Evolutionary conservation across 202 grass and related monocot genomes (phyloP), one percentile per base, ranked within the genome.

Genomic region (Carex sylvatica): DNA sequence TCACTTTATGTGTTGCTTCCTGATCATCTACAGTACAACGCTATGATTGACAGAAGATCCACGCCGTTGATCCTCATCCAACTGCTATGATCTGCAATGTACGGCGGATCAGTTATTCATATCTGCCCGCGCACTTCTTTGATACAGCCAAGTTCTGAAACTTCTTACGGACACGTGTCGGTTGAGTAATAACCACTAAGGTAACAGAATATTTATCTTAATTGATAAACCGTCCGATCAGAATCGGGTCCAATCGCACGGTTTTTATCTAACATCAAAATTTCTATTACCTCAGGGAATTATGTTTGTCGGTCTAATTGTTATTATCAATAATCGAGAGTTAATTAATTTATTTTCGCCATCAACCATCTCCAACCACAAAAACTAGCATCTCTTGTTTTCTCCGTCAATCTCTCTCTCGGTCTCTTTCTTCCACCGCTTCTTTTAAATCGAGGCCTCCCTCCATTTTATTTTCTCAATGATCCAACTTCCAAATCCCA

Each of bases 361-460:
- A 61, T 71, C 6, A 9, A 19, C 54, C 83, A 85, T 60, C 20
- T 55, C 54, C 28, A 13, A 66, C 56, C 53, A 0, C 11, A 86
- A 81, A 89, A 79, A 24, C 13, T 14, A 55, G 83, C 23, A 88
- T 70, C 67, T 84, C 92, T 95, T 78, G 90, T 49, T 83, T 84
- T 85, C 88, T 95, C 92, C 92, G 90, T 81, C 90, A 55, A 81
- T 81, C 80, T 60, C 85, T 85, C 40, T 71, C 72, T 35, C 18
- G 0, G 12, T 30, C 59, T 64, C 18, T 75, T 66, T 83, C 85
- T 88, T 78, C 70, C 46, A 49, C 70, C 65, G 55, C 70, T 61
- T 86, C 86, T 87, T 80, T 83, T 84, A 56, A 77, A 59, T 77
- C 52, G 13, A 11, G 28, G 78, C 66, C 78, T 84, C 46, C 0